These are phyloP conservation scores for Phanerochaete sordida DNA, from an alignment of 768 basidiomycete species.

Conservation along the genomic window DNA sequence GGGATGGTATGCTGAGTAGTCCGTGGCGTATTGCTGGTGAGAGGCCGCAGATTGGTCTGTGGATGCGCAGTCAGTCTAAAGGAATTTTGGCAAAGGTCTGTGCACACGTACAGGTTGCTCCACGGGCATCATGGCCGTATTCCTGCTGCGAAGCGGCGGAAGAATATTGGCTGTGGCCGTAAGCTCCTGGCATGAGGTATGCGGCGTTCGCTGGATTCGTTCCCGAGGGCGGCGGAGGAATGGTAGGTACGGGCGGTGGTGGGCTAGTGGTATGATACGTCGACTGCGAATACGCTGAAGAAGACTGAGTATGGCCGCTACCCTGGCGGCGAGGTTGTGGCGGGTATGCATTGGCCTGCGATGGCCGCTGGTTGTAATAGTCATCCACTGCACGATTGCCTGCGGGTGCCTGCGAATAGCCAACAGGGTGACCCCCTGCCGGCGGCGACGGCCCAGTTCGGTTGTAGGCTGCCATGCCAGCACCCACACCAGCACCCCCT, in stretches of 20 bases:
- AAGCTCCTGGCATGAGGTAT: conserved; percentile 9
- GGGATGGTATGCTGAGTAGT: conserved; percentile 42
- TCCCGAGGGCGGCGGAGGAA: neutral
- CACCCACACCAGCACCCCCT: conserved; percentile 21
- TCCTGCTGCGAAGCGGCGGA: conserved; percentile 19
- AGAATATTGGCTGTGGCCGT: conserved; percentile 26
- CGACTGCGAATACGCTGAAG: conserved; percentile 40
- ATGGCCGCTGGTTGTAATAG: conserved; percentile 50
- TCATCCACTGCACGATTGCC: conserved; percentile 75
- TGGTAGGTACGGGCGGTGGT: conserved; percentile 25
- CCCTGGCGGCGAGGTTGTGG: conserved; percentile 38
- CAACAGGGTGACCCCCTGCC: conserved; percentile 35
- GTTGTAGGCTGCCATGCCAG: conserved; percentile 17
- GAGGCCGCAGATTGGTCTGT: conserved; percentile 53
- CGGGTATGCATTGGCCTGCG: conserved; percentile 39
- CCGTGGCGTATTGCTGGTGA: conserved; percentile 46
- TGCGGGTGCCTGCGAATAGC: conserved; percentile 60
- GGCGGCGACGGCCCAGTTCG: conserved; percentile 26
- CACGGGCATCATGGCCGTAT: conserved; percentile 54
- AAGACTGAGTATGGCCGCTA: conserved; percentile 36
- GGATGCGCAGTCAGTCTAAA: neutral
- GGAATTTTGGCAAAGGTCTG: neutral
- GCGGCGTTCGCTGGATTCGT: neutral
- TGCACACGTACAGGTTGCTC: conserved; percentile 49
- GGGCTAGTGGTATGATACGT: neutral